phyloP scores from a whole-genome alignment of 2,329 filamentous ascomycete species.

The Neobulgaria alba region DNA sequence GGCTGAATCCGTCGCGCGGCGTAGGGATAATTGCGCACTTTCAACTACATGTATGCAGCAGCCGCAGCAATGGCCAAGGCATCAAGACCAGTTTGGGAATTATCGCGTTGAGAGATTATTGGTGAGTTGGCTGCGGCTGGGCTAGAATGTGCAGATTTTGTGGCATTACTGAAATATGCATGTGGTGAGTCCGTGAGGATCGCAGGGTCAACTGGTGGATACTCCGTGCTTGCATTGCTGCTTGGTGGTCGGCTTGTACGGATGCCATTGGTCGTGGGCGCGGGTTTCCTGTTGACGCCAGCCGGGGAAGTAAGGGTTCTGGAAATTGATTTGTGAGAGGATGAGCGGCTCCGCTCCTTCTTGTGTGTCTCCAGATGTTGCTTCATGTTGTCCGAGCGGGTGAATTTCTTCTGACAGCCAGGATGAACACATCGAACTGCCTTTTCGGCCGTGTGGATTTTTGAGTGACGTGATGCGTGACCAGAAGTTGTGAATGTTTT shows the following conservation, averaged over 20 bases:
- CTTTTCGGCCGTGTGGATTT: conserved; percentile 78
- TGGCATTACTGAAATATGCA: too few relatives aligned
- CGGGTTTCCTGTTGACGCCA: conserved; percentile 1
- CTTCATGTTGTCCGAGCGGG: conserved; percentile 80
- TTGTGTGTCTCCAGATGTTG: conserved; percentile 73
- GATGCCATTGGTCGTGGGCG: too few relatives aligned
- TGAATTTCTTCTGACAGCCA: conserved; percentile 73
- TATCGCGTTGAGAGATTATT: background rate
- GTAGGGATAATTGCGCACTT: too few relatives aligned
- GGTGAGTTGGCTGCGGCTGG: background rate
- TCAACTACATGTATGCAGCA: background rate
- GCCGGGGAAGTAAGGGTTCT: background rate
- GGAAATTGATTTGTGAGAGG: background rate
- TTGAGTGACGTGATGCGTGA: conserved; percentile 76
- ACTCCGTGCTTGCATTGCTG: background rate
- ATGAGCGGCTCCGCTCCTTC: conserved; percentile 39
- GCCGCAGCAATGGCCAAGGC: conserved; percentile 9
- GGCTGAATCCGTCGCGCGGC: too few relatives aligned
- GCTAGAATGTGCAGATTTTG: background rate
- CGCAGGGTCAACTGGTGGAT: background rate
- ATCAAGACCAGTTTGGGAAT: conserved; percentile 8
- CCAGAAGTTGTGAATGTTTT: conserved; percentile 80
- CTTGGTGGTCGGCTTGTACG: background rate
- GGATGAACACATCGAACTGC: conserved; percentile 58
- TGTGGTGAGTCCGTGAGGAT: background rate